Percentiles rank a stretch among this genome's conserved stretches.
These are phyloP conservation scores for Rheum nobile DNA, from an alignment of 148 eudicot species.

Conservation along the genomic window DNA sequence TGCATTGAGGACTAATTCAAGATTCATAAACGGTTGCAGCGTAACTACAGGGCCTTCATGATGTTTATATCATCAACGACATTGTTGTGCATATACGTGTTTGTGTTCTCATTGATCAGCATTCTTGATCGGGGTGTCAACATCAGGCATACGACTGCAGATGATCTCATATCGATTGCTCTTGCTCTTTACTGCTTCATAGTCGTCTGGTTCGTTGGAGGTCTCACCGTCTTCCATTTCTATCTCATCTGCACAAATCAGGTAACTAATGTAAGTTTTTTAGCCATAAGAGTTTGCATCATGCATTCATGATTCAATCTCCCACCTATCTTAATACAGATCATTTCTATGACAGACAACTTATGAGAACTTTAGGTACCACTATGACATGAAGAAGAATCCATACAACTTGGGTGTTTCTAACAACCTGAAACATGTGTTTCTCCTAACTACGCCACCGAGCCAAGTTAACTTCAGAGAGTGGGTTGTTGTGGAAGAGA, in stretches of 20 bases:
- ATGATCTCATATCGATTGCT: slow-evolving; percentile 43
- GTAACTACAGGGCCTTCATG: slow-evolving; percentile 77
- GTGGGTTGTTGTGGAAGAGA: slow-evolving; percentile 24
- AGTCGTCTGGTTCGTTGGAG: slow-evolving; percentile 86
- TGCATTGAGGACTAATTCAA: not conserved
- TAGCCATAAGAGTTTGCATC: not conserved
- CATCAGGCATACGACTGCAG: slow-evolving; percentile 38
- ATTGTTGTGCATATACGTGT: slow-evolving; percentile 64
- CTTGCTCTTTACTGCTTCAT: slow-evolving; percentile 69
- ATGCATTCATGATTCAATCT: not conserved
- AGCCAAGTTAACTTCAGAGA: slow-evolving; percentile 39
- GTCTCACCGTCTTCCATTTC: slow-evolving; percentile 65
- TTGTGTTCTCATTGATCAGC: slow-evolving; percentile 52
- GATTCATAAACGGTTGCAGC: slow-evolving; percentile 32
- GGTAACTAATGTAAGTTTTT: slow-evolving; percentile 24
- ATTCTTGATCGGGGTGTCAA: slow-evolving; percentile 22
- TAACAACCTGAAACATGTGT: slow-evolving; percentile 36
- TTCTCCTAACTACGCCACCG: slow-evolving; percentile 28
- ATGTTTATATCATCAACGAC: slow-evolving; percentile 68
- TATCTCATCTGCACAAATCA: slow-evolving; percentile 81
- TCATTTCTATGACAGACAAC: slow-evolving; percentile 33
- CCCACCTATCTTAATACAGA: not conserved
- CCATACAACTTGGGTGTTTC: slow-evolving; percentile 38
- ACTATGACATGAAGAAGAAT: slow-evolving; percentile 49
- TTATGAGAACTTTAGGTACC: slow-evolving; percentile 59